Conservation (phyloP, 306 rosid species). For the Prinsepia uniflora region DNA sequence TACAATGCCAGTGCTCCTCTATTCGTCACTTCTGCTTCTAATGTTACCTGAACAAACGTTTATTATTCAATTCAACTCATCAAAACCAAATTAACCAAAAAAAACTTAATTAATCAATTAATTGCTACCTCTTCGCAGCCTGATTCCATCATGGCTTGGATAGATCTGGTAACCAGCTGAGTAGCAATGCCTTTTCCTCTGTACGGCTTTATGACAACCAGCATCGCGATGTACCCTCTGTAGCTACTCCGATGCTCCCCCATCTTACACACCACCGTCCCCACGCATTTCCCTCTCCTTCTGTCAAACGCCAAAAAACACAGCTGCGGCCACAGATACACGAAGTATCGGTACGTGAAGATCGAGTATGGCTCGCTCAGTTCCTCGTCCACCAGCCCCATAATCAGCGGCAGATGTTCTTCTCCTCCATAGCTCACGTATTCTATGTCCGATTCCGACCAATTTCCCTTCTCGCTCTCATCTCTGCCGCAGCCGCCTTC, state of each 20-base stretch:
- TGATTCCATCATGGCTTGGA: slow-evolving; percentile 89
- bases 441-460: slow-evolving; percentile 56
- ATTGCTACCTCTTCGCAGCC: slow-evolving; percentile 89
- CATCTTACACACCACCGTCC: slow-evolving; percentile 97
- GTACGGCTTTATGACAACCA: slow-evolving; percentile 82
- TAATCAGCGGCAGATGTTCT: slow-evolving; percentile 78
- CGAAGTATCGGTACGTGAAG: slow-evolving; percentile 94
- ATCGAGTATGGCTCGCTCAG: slow-evolving; percentile 99
- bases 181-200: slow-evolving; percentile 96
- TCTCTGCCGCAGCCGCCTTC: slow-evolving; percentile 30
- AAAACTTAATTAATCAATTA: no score
- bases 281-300: slow-evolving; percentile 81
- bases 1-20: slow-evolving; percentile 92
- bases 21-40: slow-evolving; percentile 97
- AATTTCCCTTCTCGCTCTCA: slow-evolving; percentile 23
- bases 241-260: slow-evolving; percentile 82
- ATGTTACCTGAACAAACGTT: slow-evolving; percentile 49
- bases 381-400: slow-evolving; percentile 84
- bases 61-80: neutral
- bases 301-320: slow-evolving; percentile 87
- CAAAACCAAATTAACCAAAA: neutral
- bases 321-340: slow-evolving; percentile 94
- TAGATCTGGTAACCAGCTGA: slow-evolving; percentile 82
- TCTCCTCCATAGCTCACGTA: slow-evolving; percentile 85
- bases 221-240: slow-evolving; percentile 97